Base-by-base conservation (phyloP, 345 rosid species). In the Populus deltoides region DNA sequence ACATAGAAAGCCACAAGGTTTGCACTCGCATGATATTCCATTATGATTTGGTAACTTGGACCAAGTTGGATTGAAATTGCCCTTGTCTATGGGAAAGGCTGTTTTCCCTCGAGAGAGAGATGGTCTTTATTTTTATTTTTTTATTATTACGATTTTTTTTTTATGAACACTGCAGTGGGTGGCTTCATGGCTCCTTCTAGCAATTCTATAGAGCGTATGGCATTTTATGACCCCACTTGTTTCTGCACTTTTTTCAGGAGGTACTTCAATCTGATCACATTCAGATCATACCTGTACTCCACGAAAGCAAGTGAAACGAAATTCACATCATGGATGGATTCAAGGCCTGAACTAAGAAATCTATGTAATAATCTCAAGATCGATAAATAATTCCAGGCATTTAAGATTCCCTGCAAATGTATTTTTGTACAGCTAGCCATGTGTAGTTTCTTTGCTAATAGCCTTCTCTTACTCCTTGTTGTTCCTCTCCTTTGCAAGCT, bases 271-370 rank as follows among this genome's bases (percentile, higher is more conserved):
- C 91, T 93, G 70, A 90, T 95, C 71, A 93, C 97, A 41, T 95
- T 87, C 90, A 89, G 92, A 80, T 93, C 99, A 12, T 95, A 92
- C 78, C 97, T 95, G 10, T 91, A 95, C 81, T 78, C 91, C 89
- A 73, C 90, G 1, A 84, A 89, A 10, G 88, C 92, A 17, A 81
- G 81, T 3, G 92, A 89, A 84, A 87, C 86, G 78, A 74, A 75
- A 31, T 95, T 95, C 80, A 22, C 84, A 53, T 80, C 88, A 24
- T 95, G 99, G 99, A 90, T 93, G 94, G 79, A 87, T 24, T 90
- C 92, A 3, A 90, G 98, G 69, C 99, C 99, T 10, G 99, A 95
- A 80, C 96, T 95, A 36, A 93, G 97, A 74, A 91, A 93, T 87
- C 97, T 95, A 67, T 92, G 94, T 85, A 89, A 89, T 77, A 90